These are phyloP conservation scores for Talaromyces sp. DNA, from an alignment of 2,329 filamentous ascomycete species.

Conservation along the genomic window DNA sequence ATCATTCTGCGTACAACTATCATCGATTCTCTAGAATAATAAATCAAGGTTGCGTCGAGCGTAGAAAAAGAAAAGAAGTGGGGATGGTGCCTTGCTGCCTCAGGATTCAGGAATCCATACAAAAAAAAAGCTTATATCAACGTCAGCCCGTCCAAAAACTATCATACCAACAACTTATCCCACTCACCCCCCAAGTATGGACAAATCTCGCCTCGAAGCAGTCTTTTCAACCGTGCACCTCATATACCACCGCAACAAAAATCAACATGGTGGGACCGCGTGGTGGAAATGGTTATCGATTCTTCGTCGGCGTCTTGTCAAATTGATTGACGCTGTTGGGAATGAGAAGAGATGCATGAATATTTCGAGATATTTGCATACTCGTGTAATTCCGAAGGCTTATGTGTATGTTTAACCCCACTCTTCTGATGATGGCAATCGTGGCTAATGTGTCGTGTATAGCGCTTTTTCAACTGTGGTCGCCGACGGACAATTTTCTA, in stretches of 20 bases:
- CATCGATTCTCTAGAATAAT: too few relatives aligned
- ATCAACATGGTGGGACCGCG: conserved; percentile 76
- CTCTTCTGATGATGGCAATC: neutral
- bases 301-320: conserved; percentile 65
- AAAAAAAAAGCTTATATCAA: conserved; percentile 16
- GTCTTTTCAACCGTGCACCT: conserved; percentile 58
- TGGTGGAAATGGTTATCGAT: conserved; percentile 79
- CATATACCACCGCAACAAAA: conserved; percentile 80
- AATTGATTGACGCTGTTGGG: conserved; percentile 51
- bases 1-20: neutral
- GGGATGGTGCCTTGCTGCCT: neutral
- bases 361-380: conserved; percentile 35
- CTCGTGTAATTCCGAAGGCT: conserved; percentile 41
- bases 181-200: conserved; percentile 25
- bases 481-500: conserved; percentile 70
- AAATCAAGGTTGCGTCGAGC: too few relatives aligned
- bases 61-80: neutral
- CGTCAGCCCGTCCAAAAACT: neutral
- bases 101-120: neutral
- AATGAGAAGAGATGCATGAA: conserved; percentile 41
- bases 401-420: conserved; percentile 35
- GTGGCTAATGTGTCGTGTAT: neutral
- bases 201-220: conserved; percentile 30
- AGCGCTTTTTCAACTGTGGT: conserved; percentile 65
- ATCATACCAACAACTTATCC: neutral